A percentile compares a stretch with the other conserved stretches of the same genome.
These are phyloP conservation scores for Ogataea allantospora DNA, from an alignment of 805 yeast genomes.

Conservation along the genomic window DNA sequence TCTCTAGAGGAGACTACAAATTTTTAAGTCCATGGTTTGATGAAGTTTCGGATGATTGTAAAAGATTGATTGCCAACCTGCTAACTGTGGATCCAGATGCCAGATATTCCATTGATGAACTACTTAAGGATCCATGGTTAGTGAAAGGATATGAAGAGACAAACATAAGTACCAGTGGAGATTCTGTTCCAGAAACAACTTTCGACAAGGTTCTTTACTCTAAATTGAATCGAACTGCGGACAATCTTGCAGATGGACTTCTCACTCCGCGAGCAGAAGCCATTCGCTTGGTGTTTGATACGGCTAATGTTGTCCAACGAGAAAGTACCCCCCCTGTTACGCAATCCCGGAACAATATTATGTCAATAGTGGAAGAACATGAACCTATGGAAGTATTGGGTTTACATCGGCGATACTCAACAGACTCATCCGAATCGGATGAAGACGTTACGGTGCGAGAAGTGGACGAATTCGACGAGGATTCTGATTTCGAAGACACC, in stretches of 20 bases:
- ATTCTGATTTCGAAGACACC: conserved; percentile 19
- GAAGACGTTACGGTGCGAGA: conserved; percentile 24
- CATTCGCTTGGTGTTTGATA: conserved; percentile 37
- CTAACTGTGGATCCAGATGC: conserved; percentile 67
- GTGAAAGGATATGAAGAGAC: conserved; percentile 31
- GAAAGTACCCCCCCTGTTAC: conserved; percentile 20
- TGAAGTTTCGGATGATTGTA: conserved; percentile 70
- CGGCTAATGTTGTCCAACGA: conserved; percentile 34
- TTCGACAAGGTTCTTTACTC: conserved; percentile 28
- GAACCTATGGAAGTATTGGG: conserved; percentile 20
- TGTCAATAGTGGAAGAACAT: conserved; percentile 19
- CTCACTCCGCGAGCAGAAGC: conserved; percentile 39
- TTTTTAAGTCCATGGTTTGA: conserved; percentile 88
- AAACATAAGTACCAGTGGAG: conserved; percentile 7
- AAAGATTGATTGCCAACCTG: conserved; percentile 61
- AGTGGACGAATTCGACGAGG: conserved; percentile 24
- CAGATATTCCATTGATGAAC: conserved; percentile 66
- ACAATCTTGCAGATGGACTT: conserved; percentile 23
- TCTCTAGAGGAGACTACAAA: conserved; percentile 68
- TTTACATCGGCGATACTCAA: conserved; percentile 1
- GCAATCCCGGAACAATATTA: conserved; percentile 5
- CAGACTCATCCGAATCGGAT: conserved; percentile 24
- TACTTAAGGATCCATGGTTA: conserved; percentile 71
- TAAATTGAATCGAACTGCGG: conserved; percentile 29
- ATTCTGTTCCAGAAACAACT: conserved; percentile 31